Conservation (phyloP, 139 green algal genomes). For the Micromonas pusilla region DNA sequence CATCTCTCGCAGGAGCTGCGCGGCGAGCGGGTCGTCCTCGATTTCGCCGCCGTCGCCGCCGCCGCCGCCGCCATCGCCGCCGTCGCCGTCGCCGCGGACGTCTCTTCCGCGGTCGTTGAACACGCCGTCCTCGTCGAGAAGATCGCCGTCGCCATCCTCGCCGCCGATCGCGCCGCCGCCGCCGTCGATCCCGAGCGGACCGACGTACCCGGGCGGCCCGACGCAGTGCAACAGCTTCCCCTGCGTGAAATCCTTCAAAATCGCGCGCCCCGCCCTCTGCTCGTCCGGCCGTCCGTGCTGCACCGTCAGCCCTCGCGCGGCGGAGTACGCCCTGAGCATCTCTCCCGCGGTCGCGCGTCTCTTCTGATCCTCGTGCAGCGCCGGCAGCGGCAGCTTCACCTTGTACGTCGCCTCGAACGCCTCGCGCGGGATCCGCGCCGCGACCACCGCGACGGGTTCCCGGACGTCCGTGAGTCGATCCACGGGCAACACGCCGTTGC, state of each 20-base stretch:
- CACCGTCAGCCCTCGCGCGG: conserved; percentile 55
- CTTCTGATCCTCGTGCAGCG: conserved; percentile 37
- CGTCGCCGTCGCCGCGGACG: background rate
- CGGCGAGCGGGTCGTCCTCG: conserved; percentile 4
- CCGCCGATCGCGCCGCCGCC: background rate
- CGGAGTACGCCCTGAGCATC: conserved; percentile 53
- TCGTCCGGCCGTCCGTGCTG: conserved; percentile 72
- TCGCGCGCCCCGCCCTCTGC: conserved; percentile 55
- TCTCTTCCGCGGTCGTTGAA: background rate
- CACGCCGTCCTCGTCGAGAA: background rate
- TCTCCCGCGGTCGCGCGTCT: conserved; percentile 45
- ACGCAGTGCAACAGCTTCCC: conserved; percentile 82
- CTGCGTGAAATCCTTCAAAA: conserved; percentile 83
- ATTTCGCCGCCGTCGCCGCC: background rate
- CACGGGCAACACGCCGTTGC: conserved; percentile 91
- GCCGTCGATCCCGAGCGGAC: background rate
- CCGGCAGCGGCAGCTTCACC: conserved; percentile 53
- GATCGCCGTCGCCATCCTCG: background rate
- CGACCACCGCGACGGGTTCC: conserved; percentile 63
- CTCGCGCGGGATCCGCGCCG: conserved; percentile 37
- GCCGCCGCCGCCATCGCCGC: background rate
- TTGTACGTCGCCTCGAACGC: conserved; percentile 70
- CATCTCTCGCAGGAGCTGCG: conserved; percentile 5
- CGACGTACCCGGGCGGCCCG: conserved; percentile 54
- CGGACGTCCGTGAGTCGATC: conserved; percentile 85